Percentiles rank a stretch among this genome's conserved stretches.
These are phyloP conservation scores for Phialemoniopsis sp. DNA, from an alignment of 2,329 filamentous ascomycete genomes.

Conservation along the genomic window DNA sequence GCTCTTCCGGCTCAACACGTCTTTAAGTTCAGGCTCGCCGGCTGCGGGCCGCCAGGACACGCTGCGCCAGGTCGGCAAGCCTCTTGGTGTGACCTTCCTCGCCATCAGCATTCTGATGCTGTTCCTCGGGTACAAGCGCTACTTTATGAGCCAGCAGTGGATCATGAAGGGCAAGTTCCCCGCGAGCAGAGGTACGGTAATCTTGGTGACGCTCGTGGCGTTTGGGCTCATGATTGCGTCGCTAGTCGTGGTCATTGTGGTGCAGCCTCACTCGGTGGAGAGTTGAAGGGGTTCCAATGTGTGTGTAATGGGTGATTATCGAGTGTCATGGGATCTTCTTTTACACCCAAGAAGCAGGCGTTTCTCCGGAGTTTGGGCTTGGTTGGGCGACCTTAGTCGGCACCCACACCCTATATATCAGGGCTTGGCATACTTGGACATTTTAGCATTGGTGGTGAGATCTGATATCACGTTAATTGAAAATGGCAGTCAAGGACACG, in stretches of 20 bases:
- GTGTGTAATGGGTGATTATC: too few species aligned
- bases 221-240: slow-evolving; percentile 58
- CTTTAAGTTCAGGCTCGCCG: slow-evolving; percentile 34
- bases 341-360: too few species aligned
- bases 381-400: too few species aligned
- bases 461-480: too few species aligned
- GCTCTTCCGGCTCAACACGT: slow-evolving; percentile 77
- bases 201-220: slow-evolving; percentile 64
- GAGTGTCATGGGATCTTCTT: too few species aligned
- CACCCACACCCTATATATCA: too few species aligned
- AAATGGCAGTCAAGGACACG: too few species aligned
- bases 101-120: slow-evolving; percentile 72
- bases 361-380: too few species aligned
- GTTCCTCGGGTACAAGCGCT: slow-evolving; percentile 72
- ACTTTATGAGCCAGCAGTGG: slow-evolving; percentile 75
- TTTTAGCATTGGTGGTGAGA: too few species aligned
- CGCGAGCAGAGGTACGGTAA: slow-evolving; percentile 70
- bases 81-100: slow-evolving; percentile 72
- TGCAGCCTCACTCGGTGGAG: slow-evolving; percentile 26
- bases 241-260: slow-evolving; percentile 55
- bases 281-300: too few species aligned
- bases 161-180: slow-evolving; percentile 78
- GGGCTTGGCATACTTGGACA: too few species aligned
- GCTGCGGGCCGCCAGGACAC: slow-evolving; percentile 18
- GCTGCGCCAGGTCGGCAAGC: slow-evolving; percentile 64